Conservation (phyloP, 805 yeast genomes). For the Ogataea paradorogensis region DNA sequence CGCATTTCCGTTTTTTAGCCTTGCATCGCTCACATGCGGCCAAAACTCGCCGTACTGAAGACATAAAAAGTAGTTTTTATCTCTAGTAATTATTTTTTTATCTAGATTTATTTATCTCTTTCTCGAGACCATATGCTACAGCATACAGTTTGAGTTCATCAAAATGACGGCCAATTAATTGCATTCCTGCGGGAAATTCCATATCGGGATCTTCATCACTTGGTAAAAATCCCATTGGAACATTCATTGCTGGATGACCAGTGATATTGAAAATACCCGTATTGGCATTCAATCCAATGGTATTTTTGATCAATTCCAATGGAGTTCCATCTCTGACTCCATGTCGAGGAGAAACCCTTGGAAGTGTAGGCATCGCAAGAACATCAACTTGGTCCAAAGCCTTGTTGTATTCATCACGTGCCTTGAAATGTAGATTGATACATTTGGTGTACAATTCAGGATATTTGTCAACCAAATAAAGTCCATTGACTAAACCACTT, state of each 20-base stretch:
- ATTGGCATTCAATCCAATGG: slow-evolving; percentile 36
- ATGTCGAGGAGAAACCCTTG: slow-evolving; percentile 31
- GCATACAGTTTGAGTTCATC: slow-evolving; percentile 33
- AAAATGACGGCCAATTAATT: slow-evolving; percentile 34
- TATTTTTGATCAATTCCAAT: slow-evolving; percentile 25
- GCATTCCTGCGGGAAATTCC: slow-evolving; percentile 37
- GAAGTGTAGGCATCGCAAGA: slow-evolving; percentile 34
- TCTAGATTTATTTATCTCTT: slow-evolving; percentile 25
- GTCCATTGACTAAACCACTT: slow-evolving; percentile 31
- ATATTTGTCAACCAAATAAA: slow-evolving; percentile 30
- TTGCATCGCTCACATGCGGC: slow-evolving; percentile 23
- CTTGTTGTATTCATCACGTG: slow-evolving; percentile 32
- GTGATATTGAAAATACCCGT: slow-evolving; percentile 37
- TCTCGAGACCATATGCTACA: slow-evolving; percentile 38
- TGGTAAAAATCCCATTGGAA: slow-evolving; percentile 35
- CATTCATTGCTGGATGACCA: slow-evolving; percentile 38
- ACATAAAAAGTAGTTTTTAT: background rate
- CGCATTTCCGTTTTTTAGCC: slow-evolving; percentile 20
- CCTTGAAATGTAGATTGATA: slow-evolving; percentile 32
- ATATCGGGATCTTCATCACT: slow-evolving; percentile 30
- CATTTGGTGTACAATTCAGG: slow-evolving; percentile 36
- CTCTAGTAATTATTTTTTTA: slow-evolving; percentile 9
- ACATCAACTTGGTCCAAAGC: slow-evolving; percentile 33
- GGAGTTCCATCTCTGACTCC: slow-evolving; percentile 28
- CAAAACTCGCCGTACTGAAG: slow-evolving; percentile 13